phyloP scores from a whole-genome alignment of 2,329 filamentous ascomycete species.

The Sordariomycetes sp. region DNA sequence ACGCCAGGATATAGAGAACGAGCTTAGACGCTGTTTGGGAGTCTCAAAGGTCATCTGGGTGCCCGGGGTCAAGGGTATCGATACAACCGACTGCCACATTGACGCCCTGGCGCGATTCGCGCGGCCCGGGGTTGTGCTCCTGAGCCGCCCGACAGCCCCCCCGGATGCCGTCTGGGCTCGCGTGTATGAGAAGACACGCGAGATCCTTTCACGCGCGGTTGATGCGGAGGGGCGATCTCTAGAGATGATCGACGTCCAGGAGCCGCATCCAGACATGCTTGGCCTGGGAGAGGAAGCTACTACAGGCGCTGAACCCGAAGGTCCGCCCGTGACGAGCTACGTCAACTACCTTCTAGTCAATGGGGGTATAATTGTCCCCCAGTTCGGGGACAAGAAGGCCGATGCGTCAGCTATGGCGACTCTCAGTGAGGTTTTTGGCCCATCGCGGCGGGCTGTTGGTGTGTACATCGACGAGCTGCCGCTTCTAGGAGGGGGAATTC shows the following conservation, averaged over 20 bases:
- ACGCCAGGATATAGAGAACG: conserved; percentile 11
- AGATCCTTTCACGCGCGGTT: conserved; percentile 8
- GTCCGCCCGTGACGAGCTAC: conserved; percentile 7
- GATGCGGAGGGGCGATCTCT: conserved; percentile 13
- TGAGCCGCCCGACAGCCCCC: background rate
- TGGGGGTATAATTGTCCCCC: conserved; percentile 16
- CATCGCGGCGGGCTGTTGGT: conserved; percentile 11
- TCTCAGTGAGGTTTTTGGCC: conserved; percentile 7
- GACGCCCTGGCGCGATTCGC: conserved; percentile 17
- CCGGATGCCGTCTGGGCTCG: background rate
- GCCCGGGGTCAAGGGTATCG: conserved; percentile 11
- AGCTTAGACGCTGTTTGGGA: conserved; percentile 12
- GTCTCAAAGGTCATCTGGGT: conserved; percentile 17
- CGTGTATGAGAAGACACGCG: conserved; percentile 13
- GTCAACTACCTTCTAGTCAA: conserved; percentile 18
- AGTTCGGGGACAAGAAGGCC: conserved; percentile 13
- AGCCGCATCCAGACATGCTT: conserved; percentile 10
- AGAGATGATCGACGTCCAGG: conserved; percentile 12
- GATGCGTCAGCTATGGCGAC: conserved; percentile 12
- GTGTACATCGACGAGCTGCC: conserved; percentile 9
- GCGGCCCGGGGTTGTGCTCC: conserved; percentile 10
- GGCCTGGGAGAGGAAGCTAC: background rate
- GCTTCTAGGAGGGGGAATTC: conserved; percentile 14
- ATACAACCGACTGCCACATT: conserved; percentile 17
- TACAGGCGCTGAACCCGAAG: conserved; percentile 1